Evolutionary conservation across 306 rosid genomes (phyloP).

Genomic region (Argentina anserina): DNA sequence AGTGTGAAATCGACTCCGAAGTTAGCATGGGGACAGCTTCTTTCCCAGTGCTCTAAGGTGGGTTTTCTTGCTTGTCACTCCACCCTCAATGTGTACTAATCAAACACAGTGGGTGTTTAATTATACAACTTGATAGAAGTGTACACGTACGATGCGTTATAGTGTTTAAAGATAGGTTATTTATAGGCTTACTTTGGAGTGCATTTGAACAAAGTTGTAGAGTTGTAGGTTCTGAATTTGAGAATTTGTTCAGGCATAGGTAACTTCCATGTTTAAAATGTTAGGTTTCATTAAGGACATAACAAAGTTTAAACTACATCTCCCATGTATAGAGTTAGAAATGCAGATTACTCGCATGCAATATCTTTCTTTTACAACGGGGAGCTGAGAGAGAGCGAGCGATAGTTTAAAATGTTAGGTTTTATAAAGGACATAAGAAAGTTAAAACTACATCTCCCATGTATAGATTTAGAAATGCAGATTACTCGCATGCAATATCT

Average conservation of each 20-base stretch:
- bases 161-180: neutral
- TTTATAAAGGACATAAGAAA: neutral
- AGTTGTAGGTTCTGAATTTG: neutral
- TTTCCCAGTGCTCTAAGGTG: conserved; percentile 93
- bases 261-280: neutral
- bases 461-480: neutral
- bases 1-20: conserved; percentile 38
- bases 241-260: neutral
- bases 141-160: neutral
- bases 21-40: conserved; percentile 79
- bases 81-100: neutral
- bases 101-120: neutral
- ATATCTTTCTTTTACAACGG: neutral
- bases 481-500: neutral
- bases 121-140: neutral
- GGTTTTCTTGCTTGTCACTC: conserved; percentile 19
- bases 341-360: neutral
- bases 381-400: neutral
- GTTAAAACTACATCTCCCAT: neutral
- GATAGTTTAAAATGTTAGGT: neutral
- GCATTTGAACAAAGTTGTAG: neutral
- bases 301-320: neutral
- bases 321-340: neutral
- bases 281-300: neutral
- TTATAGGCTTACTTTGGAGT: neutral